Percentiles rank a stretch among this genome's conserved stretches.
Evolutionary conservation across 352 stramenopile species (phyloP).

Genomic region (Pythium folliculosum): DNA sequence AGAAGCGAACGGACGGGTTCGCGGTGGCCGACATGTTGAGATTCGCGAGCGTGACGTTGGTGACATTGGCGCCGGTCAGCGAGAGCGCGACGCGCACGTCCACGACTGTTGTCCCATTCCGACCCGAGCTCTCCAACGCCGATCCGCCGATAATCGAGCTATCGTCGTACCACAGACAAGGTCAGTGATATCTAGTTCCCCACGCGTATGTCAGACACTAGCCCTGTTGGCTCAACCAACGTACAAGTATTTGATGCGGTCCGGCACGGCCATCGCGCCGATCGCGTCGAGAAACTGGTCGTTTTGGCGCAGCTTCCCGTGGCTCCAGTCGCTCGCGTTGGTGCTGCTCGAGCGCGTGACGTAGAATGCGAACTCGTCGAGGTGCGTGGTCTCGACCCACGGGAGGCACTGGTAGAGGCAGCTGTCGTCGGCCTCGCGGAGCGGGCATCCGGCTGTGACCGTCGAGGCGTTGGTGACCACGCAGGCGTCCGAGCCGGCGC

Average conservation of each 20-base stretch:
- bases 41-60: conserved; percentile 19
- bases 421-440: background rate
- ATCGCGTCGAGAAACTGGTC: conserved; percentile 3
- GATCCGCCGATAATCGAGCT: conserved; percentile 5
- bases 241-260: conserved; percentile 12
- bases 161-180: background rate
- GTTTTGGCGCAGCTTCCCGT: conserved; percentile 1
- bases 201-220: background rate
- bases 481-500: background rate
- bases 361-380: conserved; percentile 7
- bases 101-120: background rate
- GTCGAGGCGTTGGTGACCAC: background rate
- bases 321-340: background rate
- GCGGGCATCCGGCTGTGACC: background rate
- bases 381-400: background rate
- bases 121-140: background rate
- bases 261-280: conserved; percentile 6
- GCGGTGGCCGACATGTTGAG: conserved; percentile 6
- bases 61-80: conserved; percentile 1
- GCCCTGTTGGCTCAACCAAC: no score
- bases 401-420: conserved; percentile 18
- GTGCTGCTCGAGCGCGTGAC: background rate
- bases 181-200: no score
- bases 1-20: background rate
- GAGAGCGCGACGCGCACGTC: conserved; percentile 4